A percentile compares a stretch with the other conserved stretches of the same genome.
Evolutionary conservation across 257 asterid species (phyloP).

Genomic region (Przewalskia tangutica): DNA sequence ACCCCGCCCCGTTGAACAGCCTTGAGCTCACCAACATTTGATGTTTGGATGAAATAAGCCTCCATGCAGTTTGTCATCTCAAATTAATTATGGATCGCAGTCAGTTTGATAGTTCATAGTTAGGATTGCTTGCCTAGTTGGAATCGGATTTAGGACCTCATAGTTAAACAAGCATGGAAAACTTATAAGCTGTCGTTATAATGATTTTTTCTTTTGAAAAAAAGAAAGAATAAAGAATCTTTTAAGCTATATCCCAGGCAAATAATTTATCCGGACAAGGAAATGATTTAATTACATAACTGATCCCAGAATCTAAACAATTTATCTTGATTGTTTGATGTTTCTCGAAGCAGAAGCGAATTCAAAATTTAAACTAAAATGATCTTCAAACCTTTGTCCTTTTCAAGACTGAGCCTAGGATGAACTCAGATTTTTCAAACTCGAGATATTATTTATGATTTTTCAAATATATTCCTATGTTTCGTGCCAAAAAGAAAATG

Average conservation of each 20-base stretch:
- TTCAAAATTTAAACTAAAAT: too few species aligned
- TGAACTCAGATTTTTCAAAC: too few species aligned
- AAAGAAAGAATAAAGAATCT: neutral
- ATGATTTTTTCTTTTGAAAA: neutral
- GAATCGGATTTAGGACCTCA: neutral
- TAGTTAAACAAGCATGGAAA: neutral
- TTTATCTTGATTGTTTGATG: neutral
- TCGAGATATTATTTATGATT: too few species aligned
- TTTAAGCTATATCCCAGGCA: neutral
- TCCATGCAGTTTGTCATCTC: neutral
- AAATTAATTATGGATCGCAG: neutral
- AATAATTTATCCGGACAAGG: neutral
- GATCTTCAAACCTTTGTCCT: neutral
- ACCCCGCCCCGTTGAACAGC: too few species aligned
- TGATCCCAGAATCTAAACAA: neutral
- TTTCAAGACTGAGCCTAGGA: neutral
- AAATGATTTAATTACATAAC: neutral
- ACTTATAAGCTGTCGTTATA: neutral
- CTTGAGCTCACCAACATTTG: neutral
- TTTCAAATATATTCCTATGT: too few species aligned
- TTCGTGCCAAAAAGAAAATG: too few species aligned
- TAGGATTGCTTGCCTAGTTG: neutral
- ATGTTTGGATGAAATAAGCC: neutral
- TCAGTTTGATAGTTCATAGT: neutral
- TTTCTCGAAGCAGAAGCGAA: neutral